phyloP scores from a whole-genome alignment of 2,329 filamentous ascomycete genomes.

The Epicoccum sorghinum region DNA sequence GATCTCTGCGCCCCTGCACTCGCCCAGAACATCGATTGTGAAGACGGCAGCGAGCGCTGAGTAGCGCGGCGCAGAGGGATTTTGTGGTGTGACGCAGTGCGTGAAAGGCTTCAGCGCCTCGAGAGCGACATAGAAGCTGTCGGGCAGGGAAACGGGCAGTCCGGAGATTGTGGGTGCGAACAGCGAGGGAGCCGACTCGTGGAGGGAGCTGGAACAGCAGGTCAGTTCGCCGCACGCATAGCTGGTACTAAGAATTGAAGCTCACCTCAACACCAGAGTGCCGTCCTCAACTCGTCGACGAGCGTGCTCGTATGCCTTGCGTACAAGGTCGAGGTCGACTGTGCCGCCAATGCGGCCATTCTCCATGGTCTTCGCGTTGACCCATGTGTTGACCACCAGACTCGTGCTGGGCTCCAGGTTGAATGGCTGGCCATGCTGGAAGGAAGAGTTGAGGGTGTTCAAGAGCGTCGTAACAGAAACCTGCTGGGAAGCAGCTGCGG shows the following conservation, averaged over 20 bases:
- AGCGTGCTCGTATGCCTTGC: slow-evolving; percentile 94
- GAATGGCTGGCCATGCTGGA: slow-evolving; percentile 82
- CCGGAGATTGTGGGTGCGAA: slow-evolving; percentile 80
- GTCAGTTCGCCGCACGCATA: background rate
- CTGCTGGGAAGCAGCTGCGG: slow-evolving; percentile 70
- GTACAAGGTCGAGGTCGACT: slow-evolving; percentile 78
- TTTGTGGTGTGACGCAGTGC: slow-evolving; percentile 84
- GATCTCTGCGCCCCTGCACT: slow-evolving; percentile 75
- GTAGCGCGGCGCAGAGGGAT: slow-evolving; percentile 82
- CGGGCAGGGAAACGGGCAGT: slow-evolving; percentile 79
- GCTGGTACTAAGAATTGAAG: slow-evolving; percentile 9
- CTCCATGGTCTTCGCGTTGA: slow-evolving; percentile 75
- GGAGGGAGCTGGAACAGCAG: slow-evolving; percentile 72
- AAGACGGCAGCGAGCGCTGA: slow-evolving; percentile 81
- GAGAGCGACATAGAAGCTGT: slow-evolving; percentile 76
- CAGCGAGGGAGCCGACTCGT: slow-evolving; percentile 85
- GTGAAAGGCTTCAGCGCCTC: slow-evolving; percentile 85
- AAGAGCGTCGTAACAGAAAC: slow-evolving; percentile 86
- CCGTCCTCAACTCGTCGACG: slow-evolving; percentile 92
- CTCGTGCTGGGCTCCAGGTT: slow-evolving; percentile 87
- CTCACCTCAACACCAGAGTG: slow-evolving; percentile 86
- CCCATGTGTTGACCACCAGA: slow-evolving; percentile 93
- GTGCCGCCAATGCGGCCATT: slow-evolving; percentile 76
- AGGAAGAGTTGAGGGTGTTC: slow-evolving; percentile 89
- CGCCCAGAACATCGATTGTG: slow-evolving; percentile 80